Percentiles rank a stretch among this genome's conserved stretches.
These are phyloP conservation scores for Sphaerosporella brunnea DNA, from an alignment of 495 filamentous ascomycete genomes.

Conservation along the genomic window DNA sequence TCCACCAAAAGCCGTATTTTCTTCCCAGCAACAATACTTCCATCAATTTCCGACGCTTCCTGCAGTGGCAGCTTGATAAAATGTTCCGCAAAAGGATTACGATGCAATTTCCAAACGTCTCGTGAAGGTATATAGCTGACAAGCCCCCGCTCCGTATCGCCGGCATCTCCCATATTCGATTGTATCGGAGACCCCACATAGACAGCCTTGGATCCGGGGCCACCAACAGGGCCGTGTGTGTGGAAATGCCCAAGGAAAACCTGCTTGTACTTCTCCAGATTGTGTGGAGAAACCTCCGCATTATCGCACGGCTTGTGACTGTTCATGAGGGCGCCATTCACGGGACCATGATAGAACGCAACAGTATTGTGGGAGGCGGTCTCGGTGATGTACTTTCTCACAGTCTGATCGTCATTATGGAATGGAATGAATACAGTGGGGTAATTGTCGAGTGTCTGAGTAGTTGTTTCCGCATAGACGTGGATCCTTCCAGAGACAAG, in stretches of 20 bases:
- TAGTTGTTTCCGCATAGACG: conserved; percentile 2
- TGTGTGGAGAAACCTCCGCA: background rate
- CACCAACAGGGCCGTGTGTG: conserved; percentile 3
- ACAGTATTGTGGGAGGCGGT: background rate
- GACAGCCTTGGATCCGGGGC: background rate
- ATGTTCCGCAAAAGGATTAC: conserved; percentile 4
- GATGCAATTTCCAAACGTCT: background rate
- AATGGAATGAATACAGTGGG: conserved; percentile 1
- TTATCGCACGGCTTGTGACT: background rate
- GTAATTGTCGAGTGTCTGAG: background rate
- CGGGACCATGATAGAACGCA: conserved; percentile 5
- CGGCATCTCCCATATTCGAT: conserved; percentile 5
- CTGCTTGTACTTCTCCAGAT: conserved; percentile 3
- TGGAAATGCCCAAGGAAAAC: conserved; percentile 6
- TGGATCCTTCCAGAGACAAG: background rate
- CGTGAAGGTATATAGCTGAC: background rate
- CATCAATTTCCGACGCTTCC: too few relatives aligned
- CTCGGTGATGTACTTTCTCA: background rate
- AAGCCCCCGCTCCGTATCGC: background rate
- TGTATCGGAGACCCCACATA: conserved; percentile 6
- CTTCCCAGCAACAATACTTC: background rate
- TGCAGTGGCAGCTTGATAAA: conserved; percentile 1
- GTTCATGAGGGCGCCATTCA: conserved; percentile 3
- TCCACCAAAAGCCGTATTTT: background rate
- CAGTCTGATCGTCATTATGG: conserved; percentile 1